Evolutionary conservation across 805 yeast species (phyloP), one percentile per base, ranked within the genome.

Genomic region (Starmerella powellii): DNA sequence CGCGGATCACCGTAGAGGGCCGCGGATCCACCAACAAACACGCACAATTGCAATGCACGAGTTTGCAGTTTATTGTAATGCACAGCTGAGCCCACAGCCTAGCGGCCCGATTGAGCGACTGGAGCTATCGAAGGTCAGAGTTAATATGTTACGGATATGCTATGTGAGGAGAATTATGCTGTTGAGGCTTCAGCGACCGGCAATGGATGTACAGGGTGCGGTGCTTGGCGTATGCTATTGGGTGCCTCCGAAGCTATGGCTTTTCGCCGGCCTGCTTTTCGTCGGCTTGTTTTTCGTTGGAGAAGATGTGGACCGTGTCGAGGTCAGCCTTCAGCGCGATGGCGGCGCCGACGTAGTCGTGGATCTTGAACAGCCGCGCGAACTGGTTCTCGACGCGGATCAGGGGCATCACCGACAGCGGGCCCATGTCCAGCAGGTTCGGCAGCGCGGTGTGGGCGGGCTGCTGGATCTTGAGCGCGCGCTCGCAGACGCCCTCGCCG

Each of bases 381-480:
- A 23, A 39, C 16, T 12, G n/a, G 31, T 31, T 23, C 33, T 47
- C 52, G 13, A 49, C 45, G n/a, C 27, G 20, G 21, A 48, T 48
- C 8, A 46, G 13, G 3, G 52, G 52, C 50, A 48, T 43, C 15
- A 44, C 44, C 11, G 41, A 11, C 21, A 43, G 12, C 19, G 37
- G 32, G 1, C 28, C 29, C 15, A 34, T 16, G 23, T 16, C 12
- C 33, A 29, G 29, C 13, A 48, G 37, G 17, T 42, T 44, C 8
- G 52, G 52, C 4, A 43, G 16, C 3, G 41, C 38, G n/a, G 26
- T 6, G 21, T 46, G 46, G n/a, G 49, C 32, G 15, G 52, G 52
- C 31, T 20, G 37, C 12, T 24, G 32, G 20, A 49, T 31, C 4
- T 20, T 10, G 15, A 48, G 16, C 12, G 49, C 47, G 16, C 31